Evolutionary conservation across 2,329 filamentous ascomycete species (phyloP).

Genomic region (Microcyclospora tardicrescens): DNA sequence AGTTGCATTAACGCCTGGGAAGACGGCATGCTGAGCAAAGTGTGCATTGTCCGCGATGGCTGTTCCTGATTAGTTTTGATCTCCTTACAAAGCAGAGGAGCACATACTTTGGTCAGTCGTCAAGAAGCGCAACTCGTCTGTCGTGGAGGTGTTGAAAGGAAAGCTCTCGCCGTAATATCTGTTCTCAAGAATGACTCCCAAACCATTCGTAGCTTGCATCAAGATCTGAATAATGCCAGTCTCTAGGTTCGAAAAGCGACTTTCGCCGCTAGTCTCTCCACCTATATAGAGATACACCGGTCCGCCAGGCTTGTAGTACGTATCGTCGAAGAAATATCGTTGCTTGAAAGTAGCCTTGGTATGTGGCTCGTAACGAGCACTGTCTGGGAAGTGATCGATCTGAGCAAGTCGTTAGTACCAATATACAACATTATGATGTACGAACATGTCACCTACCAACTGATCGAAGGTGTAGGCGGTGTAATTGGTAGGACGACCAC

Average conservation of each 20-base stretch:
- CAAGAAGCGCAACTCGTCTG: constrained; percentile 37
- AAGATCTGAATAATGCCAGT: constrained; percentile 52
- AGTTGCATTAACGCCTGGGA: constrained; percentile 31
- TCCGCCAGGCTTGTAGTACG: constrained; percentile 61
- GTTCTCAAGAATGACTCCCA: constrained; percentile 43
- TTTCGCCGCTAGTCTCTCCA: constrained; percentile 54
- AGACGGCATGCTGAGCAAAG: constrained; percentile 36
- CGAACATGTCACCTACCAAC: too few relatives aligned
- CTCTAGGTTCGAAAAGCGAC: constrained; percentile 54
- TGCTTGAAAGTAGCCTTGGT: constrained; percentile 53
- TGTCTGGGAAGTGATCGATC: constrained; percentile 74
- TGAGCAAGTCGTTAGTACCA: constrained; percentile 1
- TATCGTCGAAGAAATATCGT: constrained; percentile 71
- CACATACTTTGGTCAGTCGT: constrained; percentile 36
- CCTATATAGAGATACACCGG: constrained; percentile 65
- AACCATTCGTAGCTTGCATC: constrained; percentile 40
- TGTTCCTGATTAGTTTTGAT: constrained; percentile 12
- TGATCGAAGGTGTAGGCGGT: too few relatives aligned
- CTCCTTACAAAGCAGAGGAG: background rate
- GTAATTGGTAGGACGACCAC: too few relatives aligned
- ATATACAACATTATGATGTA: background rate
- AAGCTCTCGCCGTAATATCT: constrained; percentile 39
- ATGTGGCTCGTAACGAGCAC: constrained; percentile 63
- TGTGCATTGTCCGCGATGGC: constrained; percentile 39
- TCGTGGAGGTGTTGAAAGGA: constrained; percentile 36